phyloP scores from a whole-genome alignment of 352 stramenopile species.

The Globisporangium spiculum region DNA sequence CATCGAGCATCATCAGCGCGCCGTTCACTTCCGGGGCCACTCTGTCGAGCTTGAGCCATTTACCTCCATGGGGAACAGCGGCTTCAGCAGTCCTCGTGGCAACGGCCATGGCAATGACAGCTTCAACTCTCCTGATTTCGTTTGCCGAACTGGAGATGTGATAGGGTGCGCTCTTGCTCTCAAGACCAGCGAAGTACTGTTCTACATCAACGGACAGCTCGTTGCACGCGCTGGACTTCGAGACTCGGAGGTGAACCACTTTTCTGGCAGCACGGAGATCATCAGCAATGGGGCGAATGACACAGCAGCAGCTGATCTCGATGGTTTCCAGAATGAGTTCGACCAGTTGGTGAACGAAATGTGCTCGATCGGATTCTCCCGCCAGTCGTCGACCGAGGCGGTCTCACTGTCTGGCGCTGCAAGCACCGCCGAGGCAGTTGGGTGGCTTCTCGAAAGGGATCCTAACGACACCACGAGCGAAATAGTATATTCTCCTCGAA shows the following conservation, averaged over 20 bases:
- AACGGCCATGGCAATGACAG: conserved; percentile 13
- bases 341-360: conserved; percentile 52
- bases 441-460: conserved; percentile 39
- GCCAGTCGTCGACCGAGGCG: conserved; percentile 35
- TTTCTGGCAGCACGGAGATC: neutral
- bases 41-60: conserved; percentile 22
- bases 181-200: conserved; percentile 32
- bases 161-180: conserved; percentile 47
- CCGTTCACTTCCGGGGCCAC: conserved; percentile 28
- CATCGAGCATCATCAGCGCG: conserved; percentile 39
- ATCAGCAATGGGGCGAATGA: neutral
- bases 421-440: conserved; percentile 28
- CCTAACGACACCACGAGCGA: neutral
- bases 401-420: conserved; percentile 26
- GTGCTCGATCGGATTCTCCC: conserved; percentile 46
- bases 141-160: conserved; percentile 46
- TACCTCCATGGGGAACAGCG: conserved; percentile 16
- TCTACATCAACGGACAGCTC: conserved; percentile 59
- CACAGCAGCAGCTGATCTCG: neutral
- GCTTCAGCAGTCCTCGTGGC: conserved; percentile 37
- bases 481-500: neutral
- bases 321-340: conserved; percentile 25
- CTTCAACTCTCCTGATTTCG: conserved; percentile 43
- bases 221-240: conserved; percentile 21
- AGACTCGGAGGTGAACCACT: neutral